phyloP scores from a whole-genome alignment of 257 asterid genomes.

The Petunia axillaris region DNA sequence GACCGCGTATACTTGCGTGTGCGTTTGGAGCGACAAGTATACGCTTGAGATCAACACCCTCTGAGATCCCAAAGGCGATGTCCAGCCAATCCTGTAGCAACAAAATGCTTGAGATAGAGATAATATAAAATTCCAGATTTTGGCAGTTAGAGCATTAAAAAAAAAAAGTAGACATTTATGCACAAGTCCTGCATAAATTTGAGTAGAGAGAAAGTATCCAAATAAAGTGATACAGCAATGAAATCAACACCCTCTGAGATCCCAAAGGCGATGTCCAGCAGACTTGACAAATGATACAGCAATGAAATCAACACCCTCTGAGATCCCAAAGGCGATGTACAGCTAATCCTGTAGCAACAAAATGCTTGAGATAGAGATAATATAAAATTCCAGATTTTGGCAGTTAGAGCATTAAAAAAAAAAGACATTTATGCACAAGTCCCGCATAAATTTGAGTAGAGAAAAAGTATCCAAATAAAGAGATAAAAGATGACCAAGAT shows the following conservation, averaged over 20 bases:
- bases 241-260: constrained; percentile 97
- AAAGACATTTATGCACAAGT: no score
- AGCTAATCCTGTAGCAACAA: constrained; percentile 78
- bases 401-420: no score
- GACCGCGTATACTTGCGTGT: no score
- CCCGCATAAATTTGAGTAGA: no score
- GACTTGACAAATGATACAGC: no score
- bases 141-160: no score
- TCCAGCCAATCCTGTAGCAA: constrained; percentile 91
- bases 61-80: constrained; percentile 95
- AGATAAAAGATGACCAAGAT: not conserved
- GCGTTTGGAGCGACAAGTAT: no score
- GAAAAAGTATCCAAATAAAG: no score
- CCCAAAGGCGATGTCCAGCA: constrained; percentile 95
- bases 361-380: constrained; percentile 20
- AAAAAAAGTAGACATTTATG: no score
- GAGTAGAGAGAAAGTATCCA: no score
- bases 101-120: constrained; percentile 14
- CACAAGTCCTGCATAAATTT: no score
- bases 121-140: not conserved
- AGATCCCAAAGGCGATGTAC: constrained; percentile 95
- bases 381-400: no score
- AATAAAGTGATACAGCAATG: constrained; percentile 57
- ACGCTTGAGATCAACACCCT: constrained; percentile 53
- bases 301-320: constrained; percentile 66